Evolutionary conservation across 768 basidiomycete genomes (phyloP).

Genomic region (Amanita muscaria): DNA sequence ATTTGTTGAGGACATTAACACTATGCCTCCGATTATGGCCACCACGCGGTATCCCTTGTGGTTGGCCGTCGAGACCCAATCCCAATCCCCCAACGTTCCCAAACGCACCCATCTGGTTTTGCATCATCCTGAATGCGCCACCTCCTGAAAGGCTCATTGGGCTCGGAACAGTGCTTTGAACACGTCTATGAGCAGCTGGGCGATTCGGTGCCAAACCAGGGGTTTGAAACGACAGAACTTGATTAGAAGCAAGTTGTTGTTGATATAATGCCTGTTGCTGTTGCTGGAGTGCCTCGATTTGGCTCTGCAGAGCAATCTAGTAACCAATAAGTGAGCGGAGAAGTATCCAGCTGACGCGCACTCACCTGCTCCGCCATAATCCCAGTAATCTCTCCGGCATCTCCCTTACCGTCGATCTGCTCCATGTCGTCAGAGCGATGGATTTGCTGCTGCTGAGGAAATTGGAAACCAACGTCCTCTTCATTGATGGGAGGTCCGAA

Average conservation of each 20-base stretch:
- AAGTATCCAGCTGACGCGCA: conserved; percentile 12
- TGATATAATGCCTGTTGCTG: conserved; percentile 88
- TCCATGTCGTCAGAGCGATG: conserved; percentile 23
- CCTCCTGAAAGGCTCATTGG: conserved; percentile 36
- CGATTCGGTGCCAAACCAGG: conserved; percentile 63
- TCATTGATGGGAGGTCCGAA: conserved; percentile 72
- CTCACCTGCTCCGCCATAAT: conserved; percentile 97
- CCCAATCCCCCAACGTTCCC: conserved; percentile 42
- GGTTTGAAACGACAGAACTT: conserved; percentile 73
- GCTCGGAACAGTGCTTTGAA: conserved; percentile 71
- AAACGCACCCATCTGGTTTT: conserved; percentile 63
- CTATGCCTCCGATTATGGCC: conserved; percentile 87
- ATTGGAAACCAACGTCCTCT: conserved; percentile 76
- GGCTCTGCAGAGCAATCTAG: conserved; percentile 81
- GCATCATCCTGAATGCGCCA: conserved; percentile 35
- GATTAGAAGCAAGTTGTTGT: conserved; percentile 83
- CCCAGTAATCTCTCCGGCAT: conserved; percentile 71
- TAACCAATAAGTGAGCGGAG: background rate
- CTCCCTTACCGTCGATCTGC: conserved; percentile 45
- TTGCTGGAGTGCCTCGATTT: conserved; percentile 85
- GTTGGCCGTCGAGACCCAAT: conserved; percentile 56
- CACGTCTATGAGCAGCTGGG: conserved; percentile 57
- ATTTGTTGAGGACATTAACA: conserved; percentile 85
- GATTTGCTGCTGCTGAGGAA: conserved; percentile 56
- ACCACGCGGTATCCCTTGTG: conserved; percentile 63